phyloP scores from a whole-genome alignment of 2,329 filamentous ascomycete genomes.

The Nakataea oryzae region DNA sequence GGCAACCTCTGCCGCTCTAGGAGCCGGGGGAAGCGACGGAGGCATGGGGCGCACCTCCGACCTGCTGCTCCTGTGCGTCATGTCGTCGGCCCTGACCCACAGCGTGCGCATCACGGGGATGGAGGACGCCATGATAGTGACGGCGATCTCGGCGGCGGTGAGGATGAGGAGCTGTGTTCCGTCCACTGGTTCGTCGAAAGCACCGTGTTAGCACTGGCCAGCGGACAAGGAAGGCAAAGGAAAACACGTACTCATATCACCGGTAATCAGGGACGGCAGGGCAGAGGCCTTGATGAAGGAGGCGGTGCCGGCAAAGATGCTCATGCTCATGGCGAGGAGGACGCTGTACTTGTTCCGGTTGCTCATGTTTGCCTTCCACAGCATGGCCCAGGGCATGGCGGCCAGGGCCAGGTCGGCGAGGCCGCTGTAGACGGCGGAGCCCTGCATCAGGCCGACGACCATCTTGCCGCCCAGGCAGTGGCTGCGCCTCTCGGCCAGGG shows the following conservation, averaged over 20 bases:
- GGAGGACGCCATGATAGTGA: constrained; percentile 9
- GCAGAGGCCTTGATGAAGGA: constrained; percentile 5
- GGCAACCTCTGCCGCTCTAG: neutral
- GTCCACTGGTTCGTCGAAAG: neutral
- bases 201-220: neutral
- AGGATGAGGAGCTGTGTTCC: constrained; percentile 7
- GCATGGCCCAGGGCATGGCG: constrained; percentile 27
- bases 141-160: constrained; percentile 7
- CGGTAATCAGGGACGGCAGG: constrained; percentile 4
- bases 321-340: constrained; percentile 30
- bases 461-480: constrained; percentile 19
- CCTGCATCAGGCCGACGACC: constrained; percentile 15
- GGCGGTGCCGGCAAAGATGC: constrained; percentile 17
- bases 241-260: constrained; percentile 4
- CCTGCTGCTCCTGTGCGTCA: neutral
- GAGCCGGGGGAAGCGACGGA: neutral
- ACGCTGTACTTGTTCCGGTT: constrained; percentile 28
- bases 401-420: constrained; percentile 28
- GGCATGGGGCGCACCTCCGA: too few species aligned
- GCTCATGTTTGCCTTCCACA: constrained; percentile 27
- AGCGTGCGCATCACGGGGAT: constrained; percentile 9
- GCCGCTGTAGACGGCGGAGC: constrained; percentile 18
- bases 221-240: neutral
- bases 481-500: constrained; percentile 9
- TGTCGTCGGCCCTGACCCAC: neutral